These are phyloP conservation scores for Aspergillus heteromorphus DNA, from an alignment of 495 filamentous ascomycete genomes.

Conservation along the genomic window DNA sequence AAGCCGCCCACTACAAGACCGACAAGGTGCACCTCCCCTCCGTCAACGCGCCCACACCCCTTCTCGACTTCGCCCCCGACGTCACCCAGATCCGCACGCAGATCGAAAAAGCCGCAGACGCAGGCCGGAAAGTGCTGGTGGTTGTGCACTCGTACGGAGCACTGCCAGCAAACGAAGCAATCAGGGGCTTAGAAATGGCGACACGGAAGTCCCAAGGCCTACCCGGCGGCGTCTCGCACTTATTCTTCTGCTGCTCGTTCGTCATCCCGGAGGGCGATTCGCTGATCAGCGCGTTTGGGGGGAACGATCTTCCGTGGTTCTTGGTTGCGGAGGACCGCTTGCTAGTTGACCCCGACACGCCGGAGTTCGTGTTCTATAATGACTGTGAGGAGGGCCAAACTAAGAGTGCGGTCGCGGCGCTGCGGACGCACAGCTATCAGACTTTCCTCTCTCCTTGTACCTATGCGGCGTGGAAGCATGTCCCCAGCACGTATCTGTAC, in stretches of 20 bases:
- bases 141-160: slow-evolving; percentile 38
- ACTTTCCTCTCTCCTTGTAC: slow-evolving; percentile 23
- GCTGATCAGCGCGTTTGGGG: slow-evolving; percentile 12
- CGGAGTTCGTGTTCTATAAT: not conserved
- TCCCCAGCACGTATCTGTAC: slow-evolving; percentile 44
- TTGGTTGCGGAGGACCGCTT: slow-evolving; percentile 5
- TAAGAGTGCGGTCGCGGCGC: not conserved
- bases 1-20: not conserved
- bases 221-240: slow-evolving; percentile 32
- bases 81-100: not conserved
- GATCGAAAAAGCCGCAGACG: slow-evolving; percentile 1
- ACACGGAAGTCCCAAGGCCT: slow-evolving; percentile 25
- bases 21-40: not conserved
- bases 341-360: not conserved
- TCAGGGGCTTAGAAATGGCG: slow-evolving; percentile 29
- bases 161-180: slow-evolving; percentile 33
- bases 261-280: slow-evolving; percentile 20
- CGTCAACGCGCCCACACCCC: not conserved
- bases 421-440: slow-evolving; percentile 15
- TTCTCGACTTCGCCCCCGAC: not conserved
- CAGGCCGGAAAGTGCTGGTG: slow-evolving; percentile 33
- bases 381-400: not conserved
- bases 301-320: slow-evolving; percentile 15
- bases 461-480: slow-evolving; percentile 40
- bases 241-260: slow-evolving; percentile 34